Percentiles rank a stretch among this genome's conserved stretches.
phyloP scores from a whole-genome alignment of 2,329 filamentous ascomycete genomes.

The Paraconiothyrium sp. region DNA sequence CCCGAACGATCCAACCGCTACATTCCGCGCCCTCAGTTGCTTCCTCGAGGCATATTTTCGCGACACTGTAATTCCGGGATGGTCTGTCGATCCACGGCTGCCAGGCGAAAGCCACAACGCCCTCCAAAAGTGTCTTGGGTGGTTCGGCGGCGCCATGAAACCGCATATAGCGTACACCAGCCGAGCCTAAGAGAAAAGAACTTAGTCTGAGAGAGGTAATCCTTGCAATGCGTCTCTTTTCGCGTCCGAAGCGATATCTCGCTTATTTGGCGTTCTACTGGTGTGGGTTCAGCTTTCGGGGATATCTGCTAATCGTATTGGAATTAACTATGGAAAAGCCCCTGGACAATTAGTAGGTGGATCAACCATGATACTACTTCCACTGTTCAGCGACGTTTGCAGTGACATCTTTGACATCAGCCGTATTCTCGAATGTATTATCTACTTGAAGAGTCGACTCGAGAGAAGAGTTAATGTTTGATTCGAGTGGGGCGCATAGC shows the following conservation, averaged over 20 bases:
- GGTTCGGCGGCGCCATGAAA: conserved; percentile 8
- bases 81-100: neutral
- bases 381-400: too few relatives aligned
- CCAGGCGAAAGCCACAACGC: neutral
- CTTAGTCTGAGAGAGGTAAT: neutral
- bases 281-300: too few relatives aligned
- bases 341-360: too few relatives aligned
- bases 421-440: too few relatives aligned
- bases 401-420: too few relatives aligned
- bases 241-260: neutral
- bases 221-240: neutral
- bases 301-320: too few relatives aligned
- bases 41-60: conserved; percentile 17
- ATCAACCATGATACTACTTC: too few relatives aligned
- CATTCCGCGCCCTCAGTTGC: conserved; percentile 15
- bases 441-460: too few relatives aligned
- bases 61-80: conserved; percentile 1
- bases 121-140: neutral
- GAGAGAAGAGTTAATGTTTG: too few relatives aligned
- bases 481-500: too few relatives aligned
- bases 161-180: neutral
- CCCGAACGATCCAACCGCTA: conserved; percentile 2
- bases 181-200: neutral
- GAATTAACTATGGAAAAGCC: too few relatives aligned
- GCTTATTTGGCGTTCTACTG: neutral